Conservation (phyloP, 805 yeast genomes). For the Wickerhamiella qilinensis region DNA sequence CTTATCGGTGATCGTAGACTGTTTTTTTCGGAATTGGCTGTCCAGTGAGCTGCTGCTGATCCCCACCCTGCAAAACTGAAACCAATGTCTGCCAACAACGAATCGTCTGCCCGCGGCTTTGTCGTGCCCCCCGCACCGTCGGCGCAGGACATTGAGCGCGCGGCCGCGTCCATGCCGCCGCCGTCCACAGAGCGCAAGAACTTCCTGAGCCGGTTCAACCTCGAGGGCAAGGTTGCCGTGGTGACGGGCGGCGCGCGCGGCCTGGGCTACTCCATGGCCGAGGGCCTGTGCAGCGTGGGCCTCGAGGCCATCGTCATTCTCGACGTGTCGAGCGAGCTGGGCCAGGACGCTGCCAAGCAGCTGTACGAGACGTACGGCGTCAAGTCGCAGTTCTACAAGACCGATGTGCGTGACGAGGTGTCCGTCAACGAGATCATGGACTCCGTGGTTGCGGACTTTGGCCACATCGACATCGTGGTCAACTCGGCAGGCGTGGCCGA, state of each 20-base stretch:
- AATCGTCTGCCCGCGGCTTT: conserved; percentile 20
- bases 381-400: conserved; percentile 45
- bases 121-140: conserved; percentile 27
- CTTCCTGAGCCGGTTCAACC: conserved; percentile 29
- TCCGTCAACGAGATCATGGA: conserved; percentile 35
- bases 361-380: conserved; percentile 35
- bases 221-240: conserved; percentile 48
- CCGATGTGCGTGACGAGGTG: conserved; percentile 40
- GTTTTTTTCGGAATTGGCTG: no score
- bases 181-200: conserved; percentile 23
- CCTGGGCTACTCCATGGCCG: conserved; percentile 42
- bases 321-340: conserved; percentile 46
- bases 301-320: conserved; percentile 36
- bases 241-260: conserved; percentile 60
- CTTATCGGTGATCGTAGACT: no score
- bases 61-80: neutral
- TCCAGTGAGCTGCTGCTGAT: neutral
- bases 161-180: conserved; percentile 20
- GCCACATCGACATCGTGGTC: conserved; percentile 38
- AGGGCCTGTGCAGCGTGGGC: conserved; percentile 41
- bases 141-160: conserved; percentile 25
- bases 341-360: conserved; percentile 43
- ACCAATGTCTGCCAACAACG: conserved; percentile 2
- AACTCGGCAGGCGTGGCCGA: conserved; percentile 57
- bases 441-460: conserved; percentile 37